Evolutionary conservation across 73 alveolate species (phyloP).

Genomic region (Diophrys sp.): DNA sequence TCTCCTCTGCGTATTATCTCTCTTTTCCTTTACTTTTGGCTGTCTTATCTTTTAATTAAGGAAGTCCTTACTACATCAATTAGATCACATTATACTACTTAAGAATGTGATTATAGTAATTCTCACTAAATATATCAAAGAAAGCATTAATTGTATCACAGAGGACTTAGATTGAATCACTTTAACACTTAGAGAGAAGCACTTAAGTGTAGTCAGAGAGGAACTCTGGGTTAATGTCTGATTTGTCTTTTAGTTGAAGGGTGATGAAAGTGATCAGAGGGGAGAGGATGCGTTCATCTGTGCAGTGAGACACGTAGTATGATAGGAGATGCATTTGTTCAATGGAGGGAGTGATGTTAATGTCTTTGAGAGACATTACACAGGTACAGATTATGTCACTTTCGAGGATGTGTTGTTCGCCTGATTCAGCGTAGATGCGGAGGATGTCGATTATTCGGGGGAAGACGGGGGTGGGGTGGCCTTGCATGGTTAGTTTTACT

Average conservation of each 20-base stretch:
- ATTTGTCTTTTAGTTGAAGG: background rate
- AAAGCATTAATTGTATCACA: background rate
- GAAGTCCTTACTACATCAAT: too few species aligned
- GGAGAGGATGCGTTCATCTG: background rate
- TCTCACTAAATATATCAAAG: background rate
- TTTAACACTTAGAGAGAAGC: background rate
- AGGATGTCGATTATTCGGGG: too few species aligned
- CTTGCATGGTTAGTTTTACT: background rate
- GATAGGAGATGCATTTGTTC: background rate
- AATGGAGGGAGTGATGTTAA: background rate
- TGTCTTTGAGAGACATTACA: background rate
- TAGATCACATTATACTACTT: background rate
- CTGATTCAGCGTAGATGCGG: too few species aligned
- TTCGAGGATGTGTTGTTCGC: too few species aligned
- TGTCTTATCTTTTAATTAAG: too few species aligned
- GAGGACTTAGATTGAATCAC: background rate
- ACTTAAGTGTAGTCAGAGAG: background rate
- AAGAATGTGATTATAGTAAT: too few species aligned
- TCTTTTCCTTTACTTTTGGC: too few species aligned
- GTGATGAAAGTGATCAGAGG: background rate
- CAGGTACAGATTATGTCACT: background rate
- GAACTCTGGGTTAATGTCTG: background rate
- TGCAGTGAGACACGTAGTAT: background rate
- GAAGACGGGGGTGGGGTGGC: too few species aligned
- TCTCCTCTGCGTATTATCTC: too few species aligned